Evolutionary conservation across 2,329 filamentous ascomycete genomes (phyloP), one percentile per base, ranked within the genome.

Genomic region (Aspergillus sp.): DNA sequence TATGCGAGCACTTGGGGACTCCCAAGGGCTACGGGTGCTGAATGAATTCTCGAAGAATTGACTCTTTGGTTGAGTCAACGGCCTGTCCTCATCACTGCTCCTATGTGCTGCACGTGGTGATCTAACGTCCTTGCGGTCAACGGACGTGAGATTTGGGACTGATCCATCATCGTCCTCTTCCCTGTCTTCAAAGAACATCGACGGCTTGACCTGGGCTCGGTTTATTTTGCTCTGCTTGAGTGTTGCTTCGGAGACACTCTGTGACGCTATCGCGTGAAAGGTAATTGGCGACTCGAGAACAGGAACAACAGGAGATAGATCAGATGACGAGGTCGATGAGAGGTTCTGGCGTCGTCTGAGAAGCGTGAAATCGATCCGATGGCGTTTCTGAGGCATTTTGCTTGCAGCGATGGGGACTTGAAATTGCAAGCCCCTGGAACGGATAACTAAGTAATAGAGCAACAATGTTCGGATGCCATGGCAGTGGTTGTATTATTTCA

Each of bases 1-100:
- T 12, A 85, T 71, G n/a, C 78, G 78, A 50, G 81, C 79, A 59
- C 74, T 77, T 17, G 74, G 69, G 6, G 70, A 71, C 36, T 71
- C 66, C 45, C 69, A 66, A 6, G 70, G 68, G 56, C 72, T 72
- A 44, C 76, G 71, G 13, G 68, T 60, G 2, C 68, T 67, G 57
- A 80, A 79, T 5, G 66, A 68, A 18, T 76, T 72, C 34, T 73
- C 71, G 55, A 74, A 79, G 58, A 76, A 77, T 53, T 74, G 71
- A 20, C 62, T 76, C 58, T 70, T 74, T 55, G 68, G 66, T 53
- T 64, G 70, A 41, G 68, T 57, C 7, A 68, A 53, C n/a, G 68
- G 64, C 30, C 62, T 60, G 47, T 66, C 62, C 6, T 59, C 30
- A 41, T 45, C 58, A 49, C 63, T 62, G 24, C 51, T 53, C 45